Evolutionary conservation across 768 basidiomycete species (phyloP).

Genomic region (Strobilomyces echinocephalus): DNA sequence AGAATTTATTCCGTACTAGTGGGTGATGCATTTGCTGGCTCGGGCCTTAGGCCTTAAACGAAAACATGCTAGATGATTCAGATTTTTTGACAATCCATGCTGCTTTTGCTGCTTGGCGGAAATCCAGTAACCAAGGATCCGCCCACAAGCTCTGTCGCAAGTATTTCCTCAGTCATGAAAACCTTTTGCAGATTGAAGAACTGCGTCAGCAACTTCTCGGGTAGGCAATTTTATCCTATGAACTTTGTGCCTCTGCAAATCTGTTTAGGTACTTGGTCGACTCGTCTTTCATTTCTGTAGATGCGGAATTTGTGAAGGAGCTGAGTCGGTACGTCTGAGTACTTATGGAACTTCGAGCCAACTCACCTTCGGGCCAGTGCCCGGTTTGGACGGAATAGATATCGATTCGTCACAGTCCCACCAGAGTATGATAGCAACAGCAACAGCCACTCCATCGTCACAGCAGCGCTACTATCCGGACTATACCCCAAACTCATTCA

Average conservation of each 20-base stretch:
- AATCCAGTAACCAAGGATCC: conserved; percentile 53
- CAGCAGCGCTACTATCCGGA: conserved; percentile 80
- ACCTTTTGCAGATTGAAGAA: conserved; percentile 94
- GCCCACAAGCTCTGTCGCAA: conserved; percentile 74
- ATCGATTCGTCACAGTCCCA: conserved; percentile 75
- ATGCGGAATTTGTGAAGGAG: conserved; percentile 59
- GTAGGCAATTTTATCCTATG: conserved; percentile 31
- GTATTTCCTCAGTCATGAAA: conserved; percentile 86
- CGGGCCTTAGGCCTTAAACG: neutral
- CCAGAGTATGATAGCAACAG: conserved; percentile 66
- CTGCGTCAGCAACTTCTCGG: conserved; percentile 85
- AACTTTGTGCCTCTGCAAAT: neutral
- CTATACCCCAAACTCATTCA: conserved; percentile 87
- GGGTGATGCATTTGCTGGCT: conserved; percentile 19
- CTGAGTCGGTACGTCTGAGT: conserved; percentile 51
- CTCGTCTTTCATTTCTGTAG: conserved; percentile 74
- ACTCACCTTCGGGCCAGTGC: conserved; percentile 41
- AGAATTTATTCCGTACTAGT: conserved; percentile 74
- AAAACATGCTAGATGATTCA: conserved; percentile 63
- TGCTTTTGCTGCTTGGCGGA: conserved; percentile 84
- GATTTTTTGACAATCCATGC: conserved; percentile 94
- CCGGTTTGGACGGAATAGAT: conserved; percentile 68
- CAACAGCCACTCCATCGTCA: conserved; percentile 57
- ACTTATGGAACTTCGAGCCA: neutral
- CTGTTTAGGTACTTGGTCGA: conserved; percentile 75